Evolutionary conservation across 108 stramenopile species (phyloP).

Genomic region (Mediolabrus comicus): DNA sequence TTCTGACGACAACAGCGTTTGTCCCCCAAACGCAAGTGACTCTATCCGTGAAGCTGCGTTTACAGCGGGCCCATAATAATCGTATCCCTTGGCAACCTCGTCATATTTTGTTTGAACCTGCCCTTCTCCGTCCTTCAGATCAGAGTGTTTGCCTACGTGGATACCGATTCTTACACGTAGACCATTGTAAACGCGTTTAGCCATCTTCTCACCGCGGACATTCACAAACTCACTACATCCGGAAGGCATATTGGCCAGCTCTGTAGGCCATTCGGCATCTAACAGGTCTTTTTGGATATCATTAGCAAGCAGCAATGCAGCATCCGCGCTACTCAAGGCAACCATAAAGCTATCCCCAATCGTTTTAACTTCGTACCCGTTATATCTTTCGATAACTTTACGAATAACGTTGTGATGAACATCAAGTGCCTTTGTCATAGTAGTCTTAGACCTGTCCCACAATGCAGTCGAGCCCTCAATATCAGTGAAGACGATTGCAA

Average conservation of each 20-base stretch:
- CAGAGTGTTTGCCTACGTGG: conserved; percentile 4
- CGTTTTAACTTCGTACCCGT: conserved; percentile 30
- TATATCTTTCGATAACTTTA: conserved; percentile 1
- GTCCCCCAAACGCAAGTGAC: conserved; percentile 18
- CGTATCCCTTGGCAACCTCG: conserved; percentile 22
- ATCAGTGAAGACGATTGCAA: no score
- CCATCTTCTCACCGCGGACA: not conserved
- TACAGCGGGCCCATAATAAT: conserved; percentile 25
- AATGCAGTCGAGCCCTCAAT: no score
- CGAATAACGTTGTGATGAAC: conserved; percentile 30
- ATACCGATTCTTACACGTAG: conserved; percentile 23
- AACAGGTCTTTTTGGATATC: conserved; percentile 20
- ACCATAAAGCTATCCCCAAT: conserved; percentile 31
- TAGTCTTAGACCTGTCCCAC: conserved; percentile 14
- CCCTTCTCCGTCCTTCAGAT: not conserved
- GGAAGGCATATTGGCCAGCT: conserved; percentile 23
- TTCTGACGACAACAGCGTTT: no score
- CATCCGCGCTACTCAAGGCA: conserved; percentile 10
- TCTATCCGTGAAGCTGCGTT: conserved; percentile 27
- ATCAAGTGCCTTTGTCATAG: conserved; percentile 25
- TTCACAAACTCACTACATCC: conserved; percentile 3
- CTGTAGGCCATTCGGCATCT: conserved; percentile 18
- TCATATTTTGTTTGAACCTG: conserved; percentile 16
- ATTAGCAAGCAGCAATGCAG: conserved; percentile 18
- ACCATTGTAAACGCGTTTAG: conserved; percentile 10